Evolutionary conservation across 805 yeast genomes (phyloP).

Genomic region (Zygosaccharomyces siamensis): DNA sequence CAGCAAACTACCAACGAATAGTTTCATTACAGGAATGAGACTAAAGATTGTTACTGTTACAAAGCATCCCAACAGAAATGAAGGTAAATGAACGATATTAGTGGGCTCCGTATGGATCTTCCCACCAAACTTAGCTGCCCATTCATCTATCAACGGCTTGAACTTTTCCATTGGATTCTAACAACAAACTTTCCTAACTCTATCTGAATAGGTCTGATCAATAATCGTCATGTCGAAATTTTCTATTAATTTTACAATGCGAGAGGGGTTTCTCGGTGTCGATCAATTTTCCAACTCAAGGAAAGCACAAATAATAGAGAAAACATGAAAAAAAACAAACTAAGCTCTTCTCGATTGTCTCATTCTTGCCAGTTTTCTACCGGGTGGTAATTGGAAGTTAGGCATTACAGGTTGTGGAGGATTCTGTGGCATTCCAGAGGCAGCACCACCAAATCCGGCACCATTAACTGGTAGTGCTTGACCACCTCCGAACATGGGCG

Average conservation of each 20-base stretch:
- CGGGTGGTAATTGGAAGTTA: constrained; percentile 16
- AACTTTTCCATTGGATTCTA: constrained; percentile 10
- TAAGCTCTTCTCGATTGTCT: constrained; percentile 26
- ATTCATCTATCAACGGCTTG: constrained; percentile 8
- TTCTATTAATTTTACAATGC: neutral
- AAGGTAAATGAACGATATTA: constrained; percentile 23
- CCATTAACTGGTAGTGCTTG: constrained; percentile 7
- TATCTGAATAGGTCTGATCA: neutral
- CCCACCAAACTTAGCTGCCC: constrained; percentile 7
- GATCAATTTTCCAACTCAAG: constrained; percentile 4
- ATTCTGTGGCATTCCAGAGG: constrained; percentile 9
- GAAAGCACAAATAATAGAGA: neutral
- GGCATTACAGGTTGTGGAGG: constrained; percentile 9
- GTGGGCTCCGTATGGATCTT: constrained; percentile 12
- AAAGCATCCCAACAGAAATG: constrained; percentile 24
- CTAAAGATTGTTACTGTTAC: constrained; percentile 15
- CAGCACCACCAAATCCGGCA: constrained; percentile 10
- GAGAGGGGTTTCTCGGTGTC: constrained; percentile 1
- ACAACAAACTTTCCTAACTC: neutral
- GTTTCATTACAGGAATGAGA: constrained; percentile 23
- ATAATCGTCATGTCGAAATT: neutral
- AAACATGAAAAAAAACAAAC: neutral
- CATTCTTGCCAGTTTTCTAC: constrained; percentile 32
- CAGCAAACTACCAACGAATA: constrained; percentile 26
- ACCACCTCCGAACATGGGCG: constrained; percentile 13